These are phyloP conservation scores for Ambrosiella beaveri DNA, from an alignment of 2,329 filamentous ascomycete genomes.

Conservation along the genomic window DNA sequence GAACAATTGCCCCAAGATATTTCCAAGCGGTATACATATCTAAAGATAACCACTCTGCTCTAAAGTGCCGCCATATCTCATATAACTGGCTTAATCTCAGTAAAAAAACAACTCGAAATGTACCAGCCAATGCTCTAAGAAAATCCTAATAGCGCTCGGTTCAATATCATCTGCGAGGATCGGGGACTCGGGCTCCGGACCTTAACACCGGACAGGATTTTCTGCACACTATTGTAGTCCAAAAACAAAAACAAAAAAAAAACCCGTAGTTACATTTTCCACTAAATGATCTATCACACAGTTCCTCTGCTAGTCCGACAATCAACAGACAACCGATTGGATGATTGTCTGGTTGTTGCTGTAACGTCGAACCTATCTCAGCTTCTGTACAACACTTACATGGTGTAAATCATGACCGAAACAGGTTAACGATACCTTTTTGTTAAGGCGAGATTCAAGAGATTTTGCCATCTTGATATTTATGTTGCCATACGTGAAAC, in stretches of 20 bases:
- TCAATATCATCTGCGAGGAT: background rate
- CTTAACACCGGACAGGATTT: background rate
- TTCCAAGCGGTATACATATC: no score
- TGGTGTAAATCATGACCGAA: background rate
- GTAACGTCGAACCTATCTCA: background rate
- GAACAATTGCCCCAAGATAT: no score
- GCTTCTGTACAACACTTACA: background rate
- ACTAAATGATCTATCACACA: background rate
- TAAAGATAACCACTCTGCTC: no score
- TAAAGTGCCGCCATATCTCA: no score
- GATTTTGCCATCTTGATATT: background rate
- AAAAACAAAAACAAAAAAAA: background rate
- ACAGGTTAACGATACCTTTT: background rate
- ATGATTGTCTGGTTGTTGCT: background rate
- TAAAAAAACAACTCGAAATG: no score
- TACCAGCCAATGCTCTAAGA: no score
- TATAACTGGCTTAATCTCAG: no score
- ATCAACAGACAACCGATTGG: background rate
- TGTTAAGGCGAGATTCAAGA: background rate
- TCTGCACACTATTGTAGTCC: background rate
- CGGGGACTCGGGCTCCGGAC: background rate
- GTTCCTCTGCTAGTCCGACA: background rate
- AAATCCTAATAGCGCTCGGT: no score
- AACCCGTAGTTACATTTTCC: background rate
- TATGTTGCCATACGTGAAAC: background rate